Evolutionary conservation across 2,329 filamentous ascomycete species (phyloP), one percentile per base, ranked within the genome.

Genomic region (Colletotrichum sp.): DNA sequence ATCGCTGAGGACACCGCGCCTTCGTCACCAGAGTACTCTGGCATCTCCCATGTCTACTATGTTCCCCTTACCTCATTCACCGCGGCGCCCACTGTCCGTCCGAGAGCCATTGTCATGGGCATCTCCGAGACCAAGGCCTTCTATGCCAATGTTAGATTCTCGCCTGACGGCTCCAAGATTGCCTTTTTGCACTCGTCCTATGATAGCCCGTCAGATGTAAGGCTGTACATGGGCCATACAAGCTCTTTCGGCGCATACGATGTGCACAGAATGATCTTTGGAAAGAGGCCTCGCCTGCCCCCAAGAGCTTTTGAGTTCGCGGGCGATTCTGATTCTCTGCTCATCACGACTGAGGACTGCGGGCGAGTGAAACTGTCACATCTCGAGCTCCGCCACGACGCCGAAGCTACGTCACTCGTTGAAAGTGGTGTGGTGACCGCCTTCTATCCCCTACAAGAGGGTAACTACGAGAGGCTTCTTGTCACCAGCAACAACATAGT

Each of bases 401-500:
- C 81, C 1, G 74, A 76, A 4, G 83, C 84, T 0, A 69, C 69
- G 16, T 30, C 76, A 3, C 78, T 86, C 8, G 78, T 81, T 8
- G 76, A 73, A 3, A 78, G 78, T 1, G 82, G 84, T 4, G 80
- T 80, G 7, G 83, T 84, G 9, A 57, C 72, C 8, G 81, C 72
- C 2, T 84, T 80, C 70, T 80, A 82, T 28, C 80, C 81, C 6
- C 70, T 86, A 1, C 66, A 75, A 8, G 69, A 80, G 28, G 80
- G 79, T 21, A 75, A 81, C 57, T 79, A 78, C 65, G 78, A 81
- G 16, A 80, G 78, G 62, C 76, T 87, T 3, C 78, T 88, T 5
- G 82, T 87, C 6, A 83, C 85, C 3, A 84, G 81, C 30, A 84
- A 82, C 13, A 86, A 78, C 68, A 81, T 87, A 8, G 79, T 86